Percentiles rank a stretch among this genome's conserved stretches.
Evolutionary conservation across 148 eudicot species (phyloP).

Genomic region (Rhododendron vialii): DNA sequence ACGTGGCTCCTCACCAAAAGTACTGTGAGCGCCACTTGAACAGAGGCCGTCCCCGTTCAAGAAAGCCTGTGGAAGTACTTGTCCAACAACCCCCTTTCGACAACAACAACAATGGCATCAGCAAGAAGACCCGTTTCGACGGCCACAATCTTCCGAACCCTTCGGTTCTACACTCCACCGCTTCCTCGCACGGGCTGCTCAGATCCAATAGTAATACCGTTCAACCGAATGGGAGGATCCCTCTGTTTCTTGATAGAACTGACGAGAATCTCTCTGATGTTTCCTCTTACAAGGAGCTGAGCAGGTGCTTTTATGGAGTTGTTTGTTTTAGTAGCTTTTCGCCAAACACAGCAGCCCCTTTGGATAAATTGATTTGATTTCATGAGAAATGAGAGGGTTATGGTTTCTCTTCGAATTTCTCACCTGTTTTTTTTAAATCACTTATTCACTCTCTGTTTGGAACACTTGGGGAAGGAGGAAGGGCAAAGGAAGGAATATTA

Average conservation of each 20-base stretch:
- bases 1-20: constrained; percentile 69
- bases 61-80: constrained; percentile 91
- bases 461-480: not conserved
- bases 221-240: not conserved
- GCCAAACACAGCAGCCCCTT: not conserved
- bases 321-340: not conserved
- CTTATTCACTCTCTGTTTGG: not conserved
- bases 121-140: not conserved
- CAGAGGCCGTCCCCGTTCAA: constrained; percentile 94
- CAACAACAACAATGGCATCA: not conserved
- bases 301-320: not conserved
- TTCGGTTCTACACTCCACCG: not conserved
- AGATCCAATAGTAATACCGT: not conserved
- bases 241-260: not conserved
- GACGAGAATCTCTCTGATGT: not conserved
- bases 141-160: not conserved
- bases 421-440: too few relatives aligned
- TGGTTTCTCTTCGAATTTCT: not conserved
- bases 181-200: constrained; percentile 6
- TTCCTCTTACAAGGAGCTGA: not conserved
- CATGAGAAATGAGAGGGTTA: not conserved
- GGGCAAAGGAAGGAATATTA: too few relatives aligned
- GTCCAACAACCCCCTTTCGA: constrained; percentile 1
- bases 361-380: not conserved
- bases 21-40: constrained; percentile 92